These are phyloP conservation scores for Epichloe bromicola DNA, from an alignment of 2,329 filamentous ascomycete species.

Conservation along the genomic window DNA sequence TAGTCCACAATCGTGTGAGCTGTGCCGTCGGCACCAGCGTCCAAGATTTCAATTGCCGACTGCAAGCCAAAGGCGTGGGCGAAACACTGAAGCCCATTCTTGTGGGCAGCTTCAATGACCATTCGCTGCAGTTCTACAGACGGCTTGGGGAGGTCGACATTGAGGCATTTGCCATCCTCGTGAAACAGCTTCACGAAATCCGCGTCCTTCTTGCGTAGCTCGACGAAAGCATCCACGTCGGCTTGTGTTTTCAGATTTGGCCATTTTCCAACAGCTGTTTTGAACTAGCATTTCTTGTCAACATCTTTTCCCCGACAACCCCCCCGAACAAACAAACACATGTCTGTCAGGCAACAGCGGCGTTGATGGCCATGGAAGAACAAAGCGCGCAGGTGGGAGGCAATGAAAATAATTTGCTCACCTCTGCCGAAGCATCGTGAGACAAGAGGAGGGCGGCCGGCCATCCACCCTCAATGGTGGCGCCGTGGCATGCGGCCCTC, in stretches of 20 bases:
- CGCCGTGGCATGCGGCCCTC: slow-evolving; percentile 33
- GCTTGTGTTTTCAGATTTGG: slow-evolving; percentile 24
- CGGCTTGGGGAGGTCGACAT: slow-evolving; percentile 23
- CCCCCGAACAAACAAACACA: too few relatives aligned
- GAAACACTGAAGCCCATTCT: slow-evolving; percentile 13
- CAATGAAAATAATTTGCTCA: background rate
- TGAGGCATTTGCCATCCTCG: slow-evolving; percentile 29
- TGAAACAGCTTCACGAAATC: slow-evolving; percentile 41
- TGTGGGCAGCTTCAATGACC: slow-evolving; percentile 25
- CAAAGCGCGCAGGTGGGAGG: background rate
- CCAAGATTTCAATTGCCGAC: slow-evolving; percentile 16
- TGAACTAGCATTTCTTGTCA: slow-evolving; percentile 17
- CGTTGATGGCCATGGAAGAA: background rate
- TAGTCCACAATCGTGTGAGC: slow-evolving; percentile 19
- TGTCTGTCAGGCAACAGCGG: background rate
- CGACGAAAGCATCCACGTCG: slow-evolving; percentile 28
- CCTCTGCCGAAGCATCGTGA: slow-evolving; percentile 5
- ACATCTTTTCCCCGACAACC: background rate
- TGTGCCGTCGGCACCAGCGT: slow-evolving; percentile 16
- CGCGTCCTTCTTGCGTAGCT: slow-evolving; percentile 25
- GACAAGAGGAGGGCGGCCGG: slow-evolving; percentile 15
- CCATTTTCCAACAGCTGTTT: slow-evolving; percentile 20
- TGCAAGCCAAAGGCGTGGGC: slow-evolving; percentile 15
- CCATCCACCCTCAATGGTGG: slow-evolving; percentile 39
- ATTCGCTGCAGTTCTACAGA: slow-evolving; percentile 29